Base-by-base conservation (phyloP, 306 rosid genomes). In the Nissolia schottii region DNA sequence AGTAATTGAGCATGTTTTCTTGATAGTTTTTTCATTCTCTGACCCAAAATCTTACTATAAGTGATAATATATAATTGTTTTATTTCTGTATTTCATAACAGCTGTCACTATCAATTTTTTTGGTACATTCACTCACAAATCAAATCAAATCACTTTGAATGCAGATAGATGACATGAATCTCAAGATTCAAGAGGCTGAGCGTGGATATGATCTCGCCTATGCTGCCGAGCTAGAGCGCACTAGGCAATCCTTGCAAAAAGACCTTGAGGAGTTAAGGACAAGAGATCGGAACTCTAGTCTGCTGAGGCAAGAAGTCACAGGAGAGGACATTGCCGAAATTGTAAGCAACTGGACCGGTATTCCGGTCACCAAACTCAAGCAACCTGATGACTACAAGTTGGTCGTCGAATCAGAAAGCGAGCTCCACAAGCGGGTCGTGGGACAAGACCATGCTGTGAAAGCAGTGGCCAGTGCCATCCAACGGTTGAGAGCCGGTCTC, bases 301-400 rank as follows among this genome's bases (percentile, higher is more conserved):
- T 89, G 96, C 84, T 89, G 63, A 83, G 96, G 59, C 90, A 89
- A 50, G 92, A 89, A 83, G 96, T 89, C 27, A 84, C 89, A 0
- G 96, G 84, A 57, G 56, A 57, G 54, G 92, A 87, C 64, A 87
- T 89, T 70, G 90, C 92, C 49, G 96, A 87, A 74, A 85, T 89
- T 64, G 92, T 89, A 13, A 89, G 96, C 59, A 87, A 87, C 65
- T 87, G 90, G 92, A 89, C 96, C 2, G 92, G 92, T n/a, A 89
- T 89, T 62, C 96, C 96, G 4, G 86, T 87, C 61, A 83, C 90
- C 51, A 87, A 87, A 82, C 92, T 89, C 70, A 82, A 85, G 80
- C 87, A 89, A 29, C 79, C 96, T 0, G 96, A 89, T 77, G 78
- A 82, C 75, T 90, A 89, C 9, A 89, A 89, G 80, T 82, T 89